Evolutionary conservation across 2,329 filamentous ascomycete species (phyloP).

Genomic region (Tolypocladium ovalisporum): DNA sequence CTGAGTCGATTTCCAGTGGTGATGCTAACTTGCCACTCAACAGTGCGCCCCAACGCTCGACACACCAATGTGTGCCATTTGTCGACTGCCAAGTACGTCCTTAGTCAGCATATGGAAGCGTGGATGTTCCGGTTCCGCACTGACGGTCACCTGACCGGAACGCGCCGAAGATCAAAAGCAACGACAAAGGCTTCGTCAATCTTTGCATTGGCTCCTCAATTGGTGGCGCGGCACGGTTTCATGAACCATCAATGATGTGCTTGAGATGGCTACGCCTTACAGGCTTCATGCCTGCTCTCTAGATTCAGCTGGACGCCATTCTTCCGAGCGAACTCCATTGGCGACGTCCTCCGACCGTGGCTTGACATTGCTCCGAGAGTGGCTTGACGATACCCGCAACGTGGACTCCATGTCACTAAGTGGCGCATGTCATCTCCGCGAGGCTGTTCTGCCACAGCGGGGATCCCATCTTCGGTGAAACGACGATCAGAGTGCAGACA

Average conservation of each 20-base stretch:
- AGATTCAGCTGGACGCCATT: not conserved
- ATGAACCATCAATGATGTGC: not conserved
- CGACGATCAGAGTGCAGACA: not conserved
- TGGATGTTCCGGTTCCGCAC: slow-evolving; percentile 2
- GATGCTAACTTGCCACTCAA: not conserved
- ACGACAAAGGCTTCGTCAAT: not conserved
- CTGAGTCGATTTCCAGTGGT: not conserved
- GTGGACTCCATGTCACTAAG: not conserved
- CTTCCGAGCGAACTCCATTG: not conserved
- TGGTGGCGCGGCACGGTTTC: not conserved
- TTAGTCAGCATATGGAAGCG: slow-evolving; percentile 5
- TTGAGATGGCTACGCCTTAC: not conserved
- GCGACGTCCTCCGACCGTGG: not conserved
- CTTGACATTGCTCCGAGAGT: not conserved
- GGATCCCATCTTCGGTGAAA: not conserved
- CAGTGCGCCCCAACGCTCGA: not conserved
- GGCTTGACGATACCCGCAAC: not conserved
- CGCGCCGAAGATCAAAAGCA: not conserved
- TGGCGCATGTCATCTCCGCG: not conserved
- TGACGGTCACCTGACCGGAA: slow-evolving; percentile 2
- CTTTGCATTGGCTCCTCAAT: not conserved
- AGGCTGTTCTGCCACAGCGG: not conserved
- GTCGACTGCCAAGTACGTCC: not conserved
- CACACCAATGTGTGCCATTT: slow-evolving; percentile 3
- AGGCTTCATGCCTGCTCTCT: not conserved